phyloP scores from a whole-genome alignment of 306 rosid genomes.

The Elaeagnus macrophylla region DNA sequence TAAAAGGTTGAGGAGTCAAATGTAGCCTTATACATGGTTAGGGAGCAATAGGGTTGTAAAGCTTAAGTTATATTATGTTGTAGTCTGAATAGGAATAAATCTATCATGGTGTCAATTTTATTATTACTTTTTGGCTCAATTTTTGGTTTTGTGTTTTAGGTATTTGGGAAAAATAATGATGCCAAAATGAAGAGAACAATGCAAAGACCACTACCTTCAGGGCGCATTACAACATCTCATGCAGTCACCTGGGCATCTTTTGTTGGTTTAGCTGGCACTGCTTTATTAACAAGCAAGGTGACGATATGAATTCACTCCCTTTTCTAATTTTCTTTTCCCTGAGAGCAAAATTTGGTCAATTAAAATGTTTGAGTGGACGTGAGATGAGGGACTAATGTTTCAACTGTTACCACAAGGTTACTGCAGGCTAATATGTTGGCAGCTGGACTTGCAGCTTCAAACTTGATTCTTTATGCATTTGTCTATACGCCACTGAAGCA shows the following conservation, averaged over 20 bases:
- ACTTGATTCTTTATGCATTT: constrained; percentile 74
- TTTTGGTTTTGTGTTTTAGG: constrained; percentile 32
- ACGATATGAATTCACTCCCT: constrained; percentile 19
- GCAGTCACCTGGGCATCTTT: constrained; percentile 68
- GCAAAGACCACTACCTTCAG: constrained; percentile 82
- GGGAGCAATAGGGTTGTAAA: too few species aligned
- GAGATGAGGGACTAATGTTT: constrained; percentile 42
- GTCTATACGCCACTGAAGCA: constrained; percentile 90
- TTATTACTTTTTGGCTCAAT: too few species aligned
- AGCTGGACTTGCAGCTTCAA: constrained; percentile 94
- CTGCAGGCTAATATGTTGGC: constrained; percentile 95
- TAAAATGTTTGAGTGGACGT: constrained; percentile 13
- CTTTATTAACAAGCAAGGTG: constrained; percentile 74
- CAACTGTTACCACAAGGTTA: constrained; percentile 57
- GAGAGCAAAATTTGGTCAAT: neutral
- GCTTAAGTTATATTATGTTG: too few species aligned
- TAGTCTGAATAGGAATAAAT: too few species aligned
- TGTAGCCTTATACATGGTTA: too few species aligned
- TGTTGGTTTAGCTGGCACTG: constrained; percentile 73
- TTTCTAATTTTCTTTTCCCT: too few species aligned
- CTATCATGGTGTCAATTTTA: too few species aligned
- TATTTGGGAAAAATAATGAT: constrained; percentile 68
- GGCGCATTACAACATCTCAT: constrained; percentile 70
- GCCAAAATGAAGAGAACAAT: constrained; percentile 85
- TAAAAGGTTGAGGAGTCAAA: too few species aligned